These are phyloP conservation scores for Salix suchowensis DNA, from an alignment of 345 rosid species.

Conservation along the genomic window DNA sequence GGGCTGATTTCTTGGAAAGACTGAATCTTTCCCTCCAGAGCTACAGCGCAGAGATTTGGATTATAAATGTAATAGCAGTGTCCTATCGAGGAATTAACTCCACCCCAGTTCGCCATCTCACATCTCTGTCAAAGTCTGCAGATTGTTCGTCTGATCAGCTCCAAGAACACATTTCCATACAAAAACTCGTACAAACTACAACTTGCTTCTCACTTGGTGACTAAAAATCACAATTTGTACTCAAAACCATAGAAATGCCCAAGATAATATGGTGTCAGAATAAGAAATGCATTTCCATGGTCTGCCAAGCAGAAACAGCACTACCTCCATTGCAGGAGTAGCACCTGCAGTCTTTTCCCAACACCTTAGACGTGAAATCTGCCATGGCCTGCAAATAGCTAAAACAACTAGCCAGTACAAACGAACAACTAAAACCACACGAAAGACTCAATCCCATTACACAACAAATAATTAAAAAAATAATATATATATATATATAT, in stretches of 20 bases:
- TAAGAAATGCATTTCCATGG: constrained; percentile 78
- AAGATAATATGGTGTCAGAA: constrained; percentile 87
- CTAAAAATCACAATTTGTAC: background rate
- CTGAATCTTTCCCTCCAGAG: constrained; percentile 24
- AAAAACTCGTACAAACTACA: background rate
- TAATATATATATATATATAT: too few species aligned
- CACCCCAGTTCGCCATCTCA: constrained; percentile 73
- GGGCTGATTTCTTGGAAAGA: constrained; percentile 35
- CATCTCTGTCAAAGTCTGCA: constrained; percentile 86
- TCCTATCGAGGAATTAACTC: constrained; percentile 59
- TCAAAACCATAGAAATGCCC: constrained; percentile 43
- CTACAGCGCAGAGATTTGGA: constrained; percentile 12
- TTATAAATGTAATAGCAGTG: constrained; percentile 17
- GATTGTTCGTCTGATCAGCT: constrained; percentile 13
- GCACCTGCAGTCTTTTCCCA: constrained; percentile 76
- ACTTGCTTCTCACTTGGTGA: background rate
- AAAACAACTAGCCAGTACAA: background rate
- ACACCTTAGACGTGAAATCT: constrained; percentile 60
- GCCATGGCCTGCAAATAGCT: constrained; percentile 66
- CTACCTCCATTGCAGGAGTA: constrained; percentile 80
- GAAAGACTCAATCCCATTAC: background rate
- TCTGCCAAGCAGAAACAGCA: constrained; percentile 84
- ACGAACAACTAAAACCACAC: constrained; percentile 2
- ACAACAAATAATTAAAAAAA: too few species aligned
- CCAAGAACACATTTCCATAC: background rate